Conservation (phyloP, 345 rosid species). For the Salix udensis region DNA sequence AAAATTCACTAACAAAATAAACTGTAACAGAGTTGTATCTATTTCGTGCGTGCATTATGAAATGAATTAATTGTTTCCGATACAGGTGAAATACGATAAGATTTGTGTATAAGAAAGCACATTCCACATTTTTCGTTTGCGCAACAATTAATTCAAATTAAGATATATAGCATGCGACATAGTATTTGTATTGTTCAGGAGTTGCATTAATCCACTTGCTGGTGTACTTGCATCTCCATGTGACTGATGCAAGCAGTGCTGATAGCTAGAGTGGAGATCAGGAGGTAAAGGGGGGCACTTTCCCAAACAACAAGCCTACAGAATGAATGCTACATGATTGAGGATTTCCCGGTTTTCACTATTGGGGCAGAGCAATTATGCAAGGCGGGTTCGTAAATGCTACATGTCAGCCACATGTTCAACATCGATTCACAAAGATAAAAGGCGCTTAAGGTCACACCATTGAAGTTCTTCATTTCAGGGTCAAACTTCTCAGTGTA, state of each 20-base stretch:
- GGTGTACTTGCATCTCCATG: neutral
- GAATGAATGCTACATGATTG: neutral
- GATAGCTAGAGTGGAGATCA: neutral
- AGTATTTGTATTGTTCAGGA: neutral
- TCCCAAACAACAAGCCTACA: neutral
- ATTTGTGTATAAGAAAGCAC: neutral
- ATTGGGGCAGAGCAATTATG: neutral
- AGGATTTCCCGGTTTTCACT: neutral
- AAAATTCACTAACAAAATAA: neutral
- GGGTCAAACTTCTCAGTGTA: neutral
- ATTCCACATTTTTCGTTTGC: neutral
- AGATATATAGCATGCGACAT: neutral
- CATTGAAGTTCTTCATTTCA: neutral
- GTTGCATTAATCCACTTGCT: neutral
- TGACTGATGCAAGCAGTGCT: neutral
- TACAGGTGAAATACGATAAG: neutral
- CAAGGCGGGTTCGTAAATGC: neutral
- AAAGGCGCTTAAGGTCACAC: neutral
- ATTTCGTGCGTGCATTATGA: neutral
- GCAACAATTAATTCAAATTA: neutral
- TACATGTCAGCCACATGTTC: neutral
- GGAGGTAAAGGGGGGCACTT: neutral
- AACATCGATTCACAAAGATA: neutral
- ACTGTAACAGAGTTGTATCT: neutral
- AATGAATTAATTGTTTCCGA: neutral